Conservation (phyloP, 108 stramenopile genomes). For the Epithemia pelagica region DNA sequence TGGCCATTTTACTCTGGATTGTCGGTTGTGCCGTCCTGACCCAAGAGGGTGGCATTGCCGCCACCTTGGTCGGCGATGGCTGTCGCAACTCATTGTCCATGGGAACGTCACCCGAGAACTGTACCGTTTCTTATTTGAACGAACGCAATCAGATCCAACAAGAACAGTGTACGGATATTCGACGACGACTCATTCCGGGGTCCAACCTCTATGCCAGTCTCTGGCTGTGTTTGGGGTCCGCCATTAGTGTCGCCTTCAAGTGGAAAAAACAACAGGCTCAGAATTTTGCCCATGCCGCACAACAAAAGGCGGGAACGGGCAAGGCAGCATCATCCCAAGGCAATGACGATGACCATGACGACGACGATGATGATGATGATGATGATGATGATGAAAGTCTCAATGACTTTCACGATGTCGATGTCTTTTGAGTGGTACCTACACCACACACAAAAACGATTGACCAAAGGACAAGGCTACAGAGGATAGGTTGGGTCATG, state of each 20-base stretch:
- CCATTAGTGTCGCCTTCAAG: conserved; percentile 40
- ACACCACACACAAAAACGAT: not conserved
- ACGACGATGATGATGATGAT: conserved; percentile 11
- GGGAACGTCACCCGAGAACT: not conserved
- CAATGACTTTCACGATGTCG: conserved; percentile 15
- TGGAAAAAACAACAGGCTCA: conserved; percentile 73
- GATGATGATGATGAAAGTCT: conserved; percentile 8
- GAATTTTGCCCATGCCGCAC: conserved; percentile 57
- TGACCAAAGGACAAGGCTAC: too few relatives aligned
- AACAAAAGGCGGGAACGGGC: conserved; percentile 15
- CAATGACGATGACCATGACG: not conserved
- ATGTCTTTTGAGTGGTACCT: not conserved
- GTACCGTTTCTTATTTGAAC: not conserved
- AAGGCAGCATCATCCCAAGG: not conserved
- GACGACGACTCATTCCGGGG: conserved; percentile 28
- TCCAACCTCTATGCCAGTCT: conserved; percentile 51
- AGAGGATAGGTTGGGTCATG: too few relatives aligned
- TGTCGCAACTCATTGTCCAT: not conserved
- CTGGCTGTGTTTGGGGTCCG: conserved; percentile 46
- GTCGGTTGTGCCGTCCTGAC: conserved; percentile 33
- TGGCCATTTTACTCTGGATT: conserved; percentile 30
- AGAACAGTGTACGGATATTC: not conserved
- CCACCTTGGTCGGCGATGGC: conserved; percentile 19
- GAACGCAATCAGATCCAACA: too few relatives aligned
- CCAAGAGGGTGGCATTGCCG: conserved; percentile 29